phyloP scores from a whole-genome alignment of 139 green algal species.

The Microglena sp. region DNA sequence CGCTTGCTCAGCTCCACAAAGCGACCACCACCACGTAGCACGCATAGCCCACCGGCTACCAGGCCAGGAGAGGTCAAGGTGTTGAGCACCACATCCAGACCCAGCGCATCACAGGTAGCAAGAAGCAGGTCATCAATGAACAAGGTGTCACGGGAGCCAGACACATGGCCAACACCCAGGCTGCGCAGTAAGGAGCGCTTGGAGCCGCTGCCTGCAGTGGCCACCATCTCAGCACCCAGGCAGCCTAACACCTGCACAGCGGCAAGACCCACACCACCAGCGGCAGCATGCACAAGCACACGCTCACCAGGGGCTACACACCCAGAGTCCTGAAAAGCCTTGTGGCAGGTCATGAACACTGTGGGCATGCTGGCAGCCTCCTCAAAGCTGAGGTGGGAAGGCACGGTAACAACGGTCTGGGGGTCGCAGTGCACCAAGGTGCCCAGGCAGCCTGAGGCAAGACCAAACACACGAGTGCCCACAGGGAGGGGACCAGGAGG shows the following conservation, averaged over 20 bases:
- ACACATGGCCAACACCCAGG: slow-evolving; percentile 31
- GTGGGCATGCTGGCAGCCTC: slow-evolving; percentile 62
- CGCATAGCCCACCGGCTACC: slow-evolving; percentile 44
- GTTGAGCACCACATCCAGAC: slow-evolving; percentile 64
- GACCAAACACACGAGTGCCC: slow-evolving; percentile 65
- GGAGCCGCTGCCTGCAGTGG: slow-evolving; percentile 54
- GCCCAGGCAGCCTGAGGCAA: slow-evolving; percentile 62
- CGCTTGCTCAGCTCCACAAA: slow-evolving; percentile 85
- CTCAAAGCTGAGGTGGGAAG: slow-evolving; percentile 51
- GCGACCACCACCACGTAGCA: slow-evolving; percentile 35
- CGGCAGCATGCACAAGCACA: slow-evolving; percentile 53
- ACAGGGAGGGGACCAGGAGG: slow-evolving; percentile 11
- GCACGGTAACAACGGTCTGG: slow-evolving; percentile 52
- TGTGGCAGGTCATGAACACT: slow-evolving; percentile 69
- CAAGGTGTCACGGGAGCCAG: slow-evolving; percentile 50
- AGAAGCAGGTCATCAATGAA: slow-evolving; percentile 44
- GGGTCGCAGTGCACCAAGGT: slow-evolving; percentile 40
- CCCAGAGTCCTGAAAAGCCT: slow-evolving; percentile 34
- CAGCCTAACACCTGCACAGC: slow-evolving; percentile 43
- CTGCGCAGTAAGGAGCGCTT: slow-evolving; percentile 58
- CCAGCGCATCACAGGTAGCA: slow-evolving; percentile 26
- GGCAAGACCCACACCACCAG: slow-evolving; percentile 62
- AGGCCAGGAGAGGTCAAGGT: slow-evolving; percentile 69
- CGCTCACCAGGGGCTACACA: slow-evolving; percentile 14
- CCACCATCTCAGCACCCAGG: slow-evolving; percentile 30